Evolutionary conservation across 2,329 filamentous ascomycete genomes (phyloP), one percentile per base, ranked within the genome.

Genomic region (Paracamarosporium sp.): DNA sequence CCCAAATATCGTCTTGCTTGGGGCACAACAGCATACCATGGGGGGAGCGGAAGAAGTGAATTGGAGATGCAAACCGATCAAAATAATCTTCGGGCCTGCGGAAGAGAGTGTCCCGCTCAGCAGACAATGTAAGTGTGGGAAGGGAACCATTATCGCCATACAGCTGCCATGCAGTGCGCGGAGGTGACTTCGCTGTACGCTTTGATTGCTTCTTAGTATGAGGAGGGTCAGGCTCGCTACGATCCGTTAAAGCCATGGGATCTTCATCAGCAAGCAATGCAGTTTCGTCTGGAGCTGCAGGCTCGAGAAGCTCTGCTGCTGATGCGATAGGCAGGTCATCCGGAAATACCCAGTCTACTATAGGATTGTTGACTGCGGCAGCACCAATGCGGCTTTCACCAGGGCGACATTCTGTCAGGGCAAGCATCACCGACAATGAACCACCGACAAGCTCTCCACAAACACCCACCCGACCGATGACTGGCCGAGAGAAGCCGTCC

Each of bases 21-120:
- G 73, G 68, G 45, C 61, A 63, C 12, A 70, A 20, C 20, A 75
- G 55, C 20, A 71, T 62, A 13, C 64, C 70, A 35, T 70, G 68
- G 5, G 81, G 72, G 1, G 81, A 81, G 47, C 82, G 80, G 58
- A 84, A 83, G 70, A 83, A 83, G 41, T 82, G 76, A 3, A 80
- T 71, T 3, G 82, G 81, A 5, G 80, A 82, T 1, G 80, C 80
- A 61, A 83, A 84, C 3, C 79, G 77, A 62, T 84, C 82, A 55
- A 82, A 82, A 56, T 76, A 81, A 50, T 79, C 67, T 38, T 78
- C 76, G 11, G 77, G 72, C 43, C 72, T 77, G 9, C 66, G 62
- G 63, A 84, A 84, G 1, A 82, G 61, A 1, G 64, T 48, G 15
- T 72, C 65, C 48, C 81, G 71, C 24, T 77, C 67, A 17, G 62